A percentile compares a stretch with the other conserved stretches of the same genome.
Conservation (phyloP, 2,329 filamentous ascomycete species). For the Aureobasidium pullulans region DNA sequence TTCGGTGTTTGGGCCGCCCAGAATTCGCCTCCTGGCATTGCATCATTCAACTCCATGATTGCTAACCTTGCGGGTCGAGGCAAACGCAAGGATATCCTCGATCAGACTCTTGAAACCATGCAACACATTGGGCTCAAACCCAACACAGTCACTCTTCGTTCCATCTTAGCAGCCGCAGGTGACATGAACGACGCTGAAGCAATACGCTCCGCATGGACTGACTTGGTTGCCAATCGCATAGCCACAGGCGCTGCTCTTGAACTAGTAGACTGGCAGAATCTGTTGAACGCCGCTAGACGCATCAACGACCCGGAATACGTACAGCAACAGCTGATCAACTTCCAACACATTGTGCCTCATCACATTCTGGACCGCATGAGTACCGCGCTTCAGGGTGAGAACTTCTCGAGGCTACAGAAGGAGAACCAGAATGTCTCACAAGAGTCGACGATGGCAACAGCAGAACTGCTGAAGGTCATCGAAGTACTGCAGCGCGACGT, state of each 20-base stretch:
- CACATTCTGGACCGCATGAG: constrained; percentile 1
- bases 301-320: constrained; percentile 19
- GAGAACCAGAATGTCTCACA: neutral
- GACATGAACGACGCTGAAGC: constrained; percentile 23
- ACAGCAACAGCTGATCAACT: constrained; percentile 15
- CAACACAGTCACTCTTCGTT: constrained; percentile 27
- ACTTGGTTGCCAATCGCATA: constrained; percentile 21
- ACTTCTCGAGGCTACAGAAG: neutral
- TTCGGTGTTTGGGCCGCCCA: constrained; percentile 25
- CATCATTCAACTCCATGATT: constrained; percentile 32
- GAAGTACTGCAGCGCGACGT: neutral
- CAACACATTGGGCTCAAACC: constrained; percentile 22
- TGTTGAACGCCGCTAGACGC: constrained; percentile 22
- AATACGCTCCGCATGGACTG: constrained; percentile 25
- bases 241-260: constrained; percentile 5
- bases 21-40: constrained; percentile 22
- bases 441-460: neutral
- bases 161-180: constrained; percentile 29
- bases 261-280: constrained; percentile 21
- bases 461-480: neutral
- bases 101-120: constrained; percentile 24
- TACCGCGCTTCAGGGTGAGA: neutral
- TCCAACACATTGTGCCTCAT: neutral
- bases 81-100: constrained; percentile 23
- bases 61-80: constrained; percentile 28